Conservation (phyloP, 2,329 filamentous ascomycete genomes). For the Fusarium solani-melongenae region DNA sequence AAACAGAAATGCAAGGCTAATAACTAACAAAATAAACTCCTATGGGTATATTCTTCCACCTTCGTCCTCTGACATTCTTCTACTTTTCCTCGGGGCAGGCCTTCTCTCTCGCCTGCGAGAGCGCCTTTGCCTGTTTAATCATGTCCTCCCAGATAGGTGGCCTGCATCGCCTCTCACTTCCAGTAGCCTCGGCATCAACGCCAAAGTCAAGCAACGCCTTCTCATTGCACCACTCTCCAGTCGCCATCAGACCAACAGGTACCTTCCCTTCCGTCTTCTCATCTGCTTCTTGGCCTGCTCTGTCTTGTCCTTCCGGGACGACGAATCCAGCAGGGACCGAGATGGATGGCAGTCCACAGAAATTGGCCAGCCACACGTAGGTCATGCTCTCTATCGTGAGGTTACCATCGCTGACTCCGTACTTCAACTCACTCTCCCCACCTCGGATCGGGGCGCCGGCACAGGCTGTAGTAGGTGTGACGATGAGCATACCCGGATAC, state of each 20-base stretch:
- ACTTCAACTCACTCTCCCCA: slow-evolving; percentile 47
- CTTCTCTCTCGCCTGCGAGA: not conserved
- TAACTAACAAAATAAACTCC: not conserved
- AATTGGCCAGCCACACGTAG: slow-evolving; percentile 63
- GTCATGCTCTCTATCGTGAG: slow-evolving; percentile 58
- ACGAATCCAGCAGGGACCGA: slow-evolving; percentile 58
- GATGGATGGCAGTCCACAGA: slow-evolving; percentile 58
- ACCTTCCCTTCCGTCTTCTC: slow-evolving; percentile 53
- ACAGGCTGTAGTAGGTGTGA: slow-evolving; percentile 72
- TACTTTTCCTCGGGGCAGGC: slow-evolving; percentile 32
- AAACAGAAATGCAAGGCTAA: no score
- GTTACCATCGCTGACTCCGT: slow-evolving; percentile 59
- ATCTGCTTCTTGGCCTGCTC: slow-evolving; percentile 45
- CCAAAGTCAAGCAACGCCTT: slow-evolving; percentile 60
- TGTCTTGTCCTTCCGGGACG: slow-evolving; percentile 46
- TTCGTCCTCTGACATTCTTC: not conserved
- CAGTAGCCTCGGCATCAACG: slow-evolving; percentile 55
- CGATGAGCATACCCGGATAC: slow-evolving; percentile 75
- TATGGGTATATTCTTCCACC: not conserved
- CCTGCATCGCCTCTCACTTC: slow-evolving; percentile 22
- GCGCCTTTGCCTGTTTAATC: not conserved
- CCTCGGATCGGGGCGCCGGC: slow-evolving; percentile 57
- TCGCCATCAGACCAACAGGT: slow-evolving; percentile 65
- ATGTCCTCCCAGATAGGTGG: slow-evolving; percentile 17
- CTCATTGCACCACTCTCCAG: slow-evolving; percentile 65